Evolutionary conservation across 1,139 yeast species (phyloP).

Genomic region (Geotrichum macrosporum): DNA sequence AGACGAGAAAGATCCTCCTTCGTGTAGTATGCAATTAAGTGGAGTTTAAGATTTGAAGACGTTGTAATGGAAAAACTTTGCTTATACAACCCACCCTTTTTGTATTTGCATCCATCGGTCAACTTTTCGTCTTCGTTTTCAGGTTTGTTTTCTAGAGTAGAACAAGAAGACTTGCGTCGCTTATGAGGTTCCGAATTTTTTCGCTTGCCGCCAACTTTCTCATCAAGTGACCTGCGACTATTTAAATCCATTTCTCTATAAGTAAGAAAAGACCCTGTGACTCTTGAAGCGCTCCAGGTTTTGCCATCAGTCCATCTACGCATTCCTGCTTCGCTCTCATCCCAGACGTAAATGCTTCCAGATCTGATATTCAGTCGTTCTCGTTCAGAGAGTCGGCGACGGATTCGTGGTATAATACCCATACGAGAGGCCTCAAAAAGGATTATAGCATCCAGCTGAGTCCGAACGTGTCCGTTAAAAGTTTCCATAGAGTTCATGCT

Average conservation of each 20-base stretch:
- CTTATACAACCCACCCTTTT: conserved; percentile 51
- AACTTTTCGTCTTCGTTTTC: conserved; percentile 19
- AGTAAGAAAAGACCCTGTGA: conserved; percentile 58
- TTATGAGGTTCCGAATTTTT: conserved; percentile 18
- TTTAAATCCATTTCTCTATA: conserved; percentile 40
- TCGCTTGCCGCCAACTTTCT: conserved; percentile 9
- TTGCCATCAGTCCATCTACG: conserved; percentile 73
- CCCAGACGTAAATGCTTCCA: conserved; percentile 69
- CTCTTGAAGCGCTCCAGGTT: conserved; percentile 68
- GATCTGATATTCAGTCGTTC: conserved; percentile 52
- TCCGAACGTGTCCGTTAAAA: conserved; percentile 54
- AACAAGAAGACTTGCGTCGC: conserved; percentile 3
- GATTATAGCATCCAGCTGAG: conserved; percentile 59
- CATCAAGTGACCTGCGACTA: not conserved
- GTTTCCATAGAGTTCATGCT: conserved; percentile 47
- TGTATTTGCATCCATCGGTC: conserved; percentile 38
- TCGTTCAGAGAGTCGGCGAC: conserved; percentile 53
- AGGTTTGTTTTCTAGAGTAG: not conserved
- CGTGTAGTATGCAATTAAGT: conserved; percentile 51
- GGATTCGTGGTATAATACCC: conserved; percentile 54
- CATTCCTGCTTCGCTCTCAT: conserved; percentile 66
- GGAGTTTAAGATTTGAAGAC: conserved; percentile 49
- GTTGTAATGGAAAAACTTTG: conserved; percentile 55
- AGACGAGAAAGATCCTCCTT: conserved; percentile 36
- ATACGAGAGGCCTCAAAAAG: conserved; percentile 60